These are phyloP conservation scores for Phaeolepiota aurea DNA, from an alignment of 768 basidiomycete species.

Conservation along the genomic window DNA sequence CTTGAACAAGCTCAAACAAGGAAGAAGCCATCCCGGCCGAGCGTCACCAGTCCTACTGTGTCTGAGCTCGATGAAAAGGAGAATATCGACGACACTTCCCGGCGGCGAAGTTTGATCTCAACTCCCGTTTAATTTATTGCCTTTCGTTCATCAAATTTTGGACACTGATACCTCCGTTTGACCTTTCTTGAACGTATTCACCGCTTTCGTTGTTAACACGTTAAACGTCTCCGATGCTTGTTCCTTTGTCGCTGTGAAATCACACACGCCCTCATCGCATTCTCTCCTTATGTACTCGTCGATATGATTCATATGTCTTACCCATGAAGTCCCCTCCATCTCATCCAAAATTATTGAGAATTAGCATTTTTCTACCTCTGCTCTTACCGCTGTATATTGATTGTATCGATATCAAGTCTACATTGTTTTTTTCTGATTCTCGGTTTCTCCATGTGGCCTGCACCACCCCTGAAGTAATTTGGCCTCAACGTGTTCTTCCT, in stretches of 20 bases:
- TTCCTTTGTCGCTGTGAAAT: neutral
- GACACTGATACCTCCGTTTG: neutral
- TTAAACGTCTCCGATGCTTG: too few relatives aligned
- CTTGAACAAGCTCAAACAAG: conserved; percentile 23
- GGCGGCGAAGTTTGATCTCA: conserved; percentile 22
- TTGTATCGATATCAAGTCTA: too few relatives aligned
- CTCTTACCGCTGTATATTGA: too few relatives aligned
- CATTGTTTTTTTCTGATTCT: too few relatives aligned
- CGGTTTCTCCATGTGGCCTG: too few relatives aligned
- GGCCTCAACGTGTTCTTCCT: too few relatives aligned
- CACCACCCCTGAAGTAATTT: too few relatives aligned
- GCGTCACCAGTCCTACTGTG: conserved; percentile 24
- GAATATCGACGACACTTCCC: conserved; percentile 30
- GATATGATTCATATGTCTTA: neutral
- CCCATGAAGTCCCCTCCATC: neutral
- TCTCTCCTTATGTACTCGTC: neutral
- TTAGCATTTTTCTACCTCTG: too few relatives aligned
- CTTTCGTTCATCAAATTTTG: neutral
- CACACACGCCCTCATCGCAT: neutral
- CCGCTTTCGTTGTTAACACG: conserved; percentile 6
- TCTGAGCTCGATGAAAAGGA: conserved; percentile 51
- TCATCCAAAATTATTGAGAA: too few relatives aligned
- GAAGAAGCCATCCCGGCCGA: conserved; percentile 20
- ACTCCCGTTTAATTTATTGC: conserved; percentile 8
- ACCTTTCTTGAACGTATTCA: conserved; percentile 1